Evolutionary conservation across 2,329 filamentous ascomycete species (phyloP).

Genomic region (Talaromyces sp.): DNA sequence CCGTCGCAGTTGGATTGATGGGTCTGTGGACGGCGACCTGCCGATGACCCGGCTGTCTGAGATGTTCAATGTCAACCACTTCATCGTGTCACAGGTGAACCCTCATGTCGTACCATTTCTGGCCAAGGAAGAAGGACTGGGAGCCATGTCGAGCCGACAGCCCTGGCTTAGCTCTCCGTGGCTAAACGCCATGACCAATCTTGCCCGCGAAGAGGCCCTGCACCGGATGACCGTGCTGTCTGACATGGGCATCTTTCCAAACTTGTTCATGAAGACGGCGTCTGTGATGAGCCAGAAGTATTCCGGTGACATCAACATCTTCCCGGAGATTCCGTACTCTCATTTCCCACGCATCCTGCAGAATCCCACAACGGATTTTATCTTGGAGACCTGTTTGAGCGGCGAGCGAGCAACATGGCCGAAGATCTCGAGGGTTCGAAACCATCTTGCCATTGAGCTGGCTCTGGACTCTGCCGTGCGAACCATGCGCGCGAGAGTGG

Average conservation of each 20-base stretch:
- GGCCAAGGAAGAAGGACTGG: constrained; percentile 59
- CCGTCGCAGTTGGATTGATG: constrained; percentile 84
- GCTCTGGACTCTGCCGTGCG: constrained; percentile 52
- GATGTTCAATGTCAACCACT: constrained; percentile 98
- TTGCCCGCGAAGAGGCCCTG: constrained; percentile 74
- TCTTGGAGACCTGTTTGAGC: constrained; percentile 68
- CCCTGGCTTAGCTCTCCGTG: constrained; percentile 42
- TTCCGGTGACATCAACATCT: constrained; percentile 89
- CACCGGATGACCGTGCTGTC: constrained; percentile 75
- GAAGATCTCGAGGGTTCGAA: constrained; percentile 75
- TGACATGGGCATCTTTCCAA: constrained; percentile 76
- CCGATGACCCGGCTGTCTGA: constrained; percentile 85
- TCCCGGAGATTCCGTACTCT: constrained; percentile 69
- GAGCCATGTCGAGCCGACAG: constrained; percentile 23
- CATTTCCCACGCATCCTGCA: constrained; percentile 72
- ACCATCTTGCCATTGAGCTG: constrained; percentile 82
- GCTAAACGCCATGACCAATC: constrained; percentile 61
- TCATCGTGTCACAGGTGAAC: constrained; percentile 95
- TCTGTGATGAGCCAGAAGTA: constrained; percentile 87
- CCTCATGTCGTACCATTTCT: constrained; percentile 89
- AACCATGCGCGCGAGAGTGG: constrained; percentile 34
- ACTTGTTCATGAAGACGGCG: constrained; percentile 67
- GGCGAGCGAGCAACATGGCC: constrained; percentile 91
- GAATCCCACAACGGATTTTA: constrained; percentile 83
- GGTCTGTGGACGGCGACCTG: constrained; percentile 89